phyloP scores from a whole-genome alignment of 495 filamentous ascomycete genomes.

The Hypoxylon fuscum region DNA sequence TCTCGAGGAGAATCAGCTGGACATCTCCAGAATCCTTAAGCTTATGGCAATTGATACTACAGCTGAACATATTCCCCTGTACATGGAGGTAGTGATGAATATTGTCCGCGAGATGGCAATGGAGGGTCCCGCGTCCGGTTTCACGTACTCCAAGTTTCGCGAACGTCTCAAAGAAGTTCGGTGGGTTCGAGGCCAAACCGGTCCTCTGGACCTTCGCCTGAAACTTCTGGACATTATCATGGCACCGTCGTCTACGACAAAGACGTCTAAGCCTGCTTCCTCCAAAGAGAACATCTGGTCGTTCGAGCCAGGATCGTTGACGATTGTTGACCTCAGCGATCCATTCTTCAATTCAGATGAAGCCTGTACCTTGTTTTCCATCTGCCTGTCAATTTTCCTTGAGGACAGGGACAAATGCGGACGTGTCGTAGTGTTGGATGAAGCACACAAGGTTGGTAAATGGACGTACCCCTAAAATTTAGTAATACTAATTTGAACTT shows the following conservation, averaged over 20 bases:
- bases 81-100: conserved; percentile 59
- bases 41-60: conserved; percentile 63
- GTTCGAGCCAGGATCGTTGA: conserved; percentile 58
- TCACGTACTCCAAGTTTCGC: conserved; percentile 56
- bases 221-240: conserved; percentile 55
- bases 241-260: conserved; percentile 14
- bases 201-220: conserved; percentile 51
- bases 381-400: conserved; percentile 61
- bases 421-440: conserved; percentile 55
- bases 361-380: conserved; percentile 67
- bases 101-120: conserved; percentile 56
- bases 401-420: conserved; percentile 47
- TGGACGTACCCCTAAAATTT: background rate
- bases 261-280: conserved; percentile 5
- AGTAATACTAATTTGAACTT: conserved; percentile 2
- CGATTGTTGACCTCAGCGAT: conserved; percentile 69
- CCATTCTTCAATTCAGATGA: conserved; percentile 64
- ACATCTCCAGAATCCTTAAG: conserved; percentile 59
- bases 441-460: conserved; percentile 46
- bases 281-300: conserved; percentile 15
- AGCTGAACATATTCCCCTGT: conserved; percentile 54
- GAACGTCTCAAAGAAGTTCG: conserved; percentile 36
- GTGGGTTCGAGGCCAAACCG: conserved; percentile 44
- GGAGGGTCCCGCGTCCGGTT: conserved; percentile 31
- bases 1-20: conserved; percentile 59